phyloP scores from a whole-genome alignment of 176 grass and related monocot genomes.

The Cenchrus fungigraminus region DNA sequence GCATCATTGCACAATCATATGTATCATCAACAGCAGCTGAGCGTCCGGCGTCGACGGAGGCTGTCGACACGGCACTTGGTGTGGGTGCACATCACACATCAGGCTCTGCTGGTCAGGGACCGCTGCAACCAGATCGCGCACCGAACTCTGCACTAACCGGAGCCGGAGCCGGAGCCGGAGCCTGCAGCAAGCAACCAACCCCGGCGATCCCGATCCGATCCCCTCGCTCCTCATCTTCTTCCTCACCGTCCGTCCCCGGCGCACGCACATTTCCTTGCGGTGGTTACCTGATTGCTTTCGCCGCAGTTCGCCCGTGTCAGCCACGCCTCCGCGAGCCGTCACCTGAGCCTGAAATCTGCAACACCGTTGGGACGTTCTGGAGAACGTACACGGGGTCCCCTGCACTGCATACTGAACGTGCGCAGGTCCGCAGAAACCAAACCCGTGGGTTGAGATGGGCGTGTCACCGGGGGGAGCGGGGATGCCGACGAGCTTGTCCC shows the following conservation, averaged over 20 bases:
- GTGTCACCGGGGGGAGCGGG: constrained; percentile 29
- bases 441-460: constrained; percentile 40
- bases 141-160: neutral
- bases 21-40: too few relatives aligned
- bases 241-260: neutral
- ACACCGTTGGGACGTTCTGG: neutral
- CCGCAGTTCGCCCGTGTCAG: constrained; percentile 23
- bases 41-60: neutral
- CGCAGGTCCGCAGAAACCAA: neutral
- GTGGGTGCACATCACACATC: neutral
- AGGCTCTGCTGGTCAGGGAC: neutral
- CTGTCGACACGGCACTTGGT: neutral
- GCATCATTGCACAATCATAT: neutral
- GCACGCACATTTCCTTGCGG: neutral
- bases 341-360: neutral
- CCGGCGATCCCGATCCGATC: constrained; percentile 7
- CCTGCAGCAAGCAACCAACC: constrained; percentile 27
- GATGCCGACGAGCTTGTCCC: constrained; percentile 36
- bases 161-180: too few relatives aligned
- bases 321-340: neutral
- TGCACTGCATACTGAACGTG: neutral
- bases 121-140: neutral
- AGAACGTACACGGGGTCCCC: neutral
- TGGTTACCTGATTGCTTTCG: constrained; percentile 58
- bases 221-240: neutral